Base-by-base conservation (phyloP, 2,329 filamentous ascomycete species). In the Raffaelea arxii region DNA sequence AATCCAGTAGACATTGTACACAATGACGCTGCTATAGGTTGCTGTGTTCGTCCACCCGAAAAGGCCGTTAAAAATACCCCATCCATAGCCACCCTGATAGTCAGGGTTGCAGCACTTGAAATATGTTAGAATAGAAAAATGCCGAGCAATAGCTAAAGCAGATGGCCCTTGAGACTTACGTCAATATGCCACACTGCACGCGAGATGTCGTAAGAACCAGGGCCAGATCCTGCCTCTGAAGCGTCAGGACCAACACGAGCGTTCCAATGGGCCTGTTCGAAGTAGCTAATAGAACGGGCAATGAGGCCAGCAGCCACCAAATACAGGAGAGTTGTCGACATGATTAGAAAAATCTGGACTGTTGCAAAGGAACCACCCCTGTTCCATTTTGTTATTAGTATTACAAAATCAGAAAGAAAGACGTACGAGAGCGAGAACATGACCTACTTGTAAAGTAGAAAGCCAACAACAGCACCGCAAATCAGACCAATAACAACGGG, bases 1-100 rank as follows among this genome's bases (percentile, higher is more conserved):
- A 44, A 92, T 65, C 89, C 88, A 95, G 68, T 94, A 94, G n/a
- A 91, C 49, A 60, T 92, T 94, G 68, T 94, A 94, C 1, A 84
- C 81, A 52, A 94, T 80, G 53, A 94, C 84, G 1, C 86, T 90
- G 44, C 88, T 87, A 56, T 91, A 89, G 2, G 88, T 94, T 5
- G 86, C 89, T 12, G 84, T 87, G 67, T 94, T 94, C 50, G 80
- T 77, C 89, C 89, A 95, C 48, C 89, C 88, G 11, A 94, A 71
- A 46, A 94, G 72, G 49, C 86, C 80, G 56, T 94, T 91, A 71
- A 94, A 88, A 54, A 94, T 79, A 46, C 86, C 86, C 88, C 87
- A 94, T 39, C 84, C 86, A 24, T 84, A 83, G 51, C 86, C 81
- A 35, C 82, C 64, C 44, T 79, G 67, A 0, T 87, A 82, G 56